phyloP scores from a whole-genome alignment of 768 basidiomycete species.

The Zangia roseola region DNA sequence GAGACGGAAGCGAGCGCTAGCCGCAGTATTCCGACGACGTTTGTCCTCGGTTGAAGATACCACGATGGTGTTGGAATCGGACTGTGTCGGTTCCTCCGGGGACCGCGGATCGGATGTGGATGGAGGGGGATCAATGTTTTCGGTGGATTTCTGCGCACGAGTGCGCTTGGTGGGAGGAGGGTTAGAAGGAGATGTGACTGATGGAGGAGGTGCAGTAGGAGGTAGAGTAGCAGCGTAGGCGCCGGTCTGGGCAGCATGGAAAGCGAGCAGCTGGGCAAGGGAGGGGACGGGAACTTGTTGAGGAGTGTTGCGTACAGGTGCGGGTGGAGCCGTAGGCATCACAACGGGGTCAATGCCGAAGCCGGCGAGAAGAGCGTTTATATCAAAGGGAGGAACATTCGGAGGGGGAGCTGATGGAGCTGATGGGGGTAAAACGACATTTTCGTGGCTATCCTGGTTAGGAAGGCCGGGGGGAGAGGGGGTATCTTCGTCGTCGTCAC shows the following conservation, averaged over 20 bases:
- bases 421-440: conserved; percentile 51
- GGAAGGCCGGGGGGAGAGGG: conserved; percentile 29
- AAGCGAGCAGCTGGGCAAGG: conserved; percentile 67
- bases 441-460: conserved; percentile 55
- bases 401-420: conserved; percentile 27
- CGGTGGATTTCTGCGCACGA: conserved; percentile 49
- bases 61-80: conserved; percentile 16
- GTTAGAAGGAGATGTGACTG: conserved; percentile 13
- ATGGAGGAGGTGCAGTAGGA: conserved; percentile 13
- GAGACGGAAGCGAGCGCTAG: conserved; percentile 87
- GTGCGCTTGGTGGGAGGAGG: conserved; percentile 45
- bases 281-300: conserved; percentile 42
- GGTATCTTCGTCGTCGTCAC: conserved; percentile 44
- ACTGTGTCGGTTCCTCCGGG: conserved; percentile 26
- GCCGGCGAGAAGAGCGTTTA: conserved; percentile 35
- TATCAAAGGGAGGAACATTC: conserved; percentile 44
- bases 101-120: conserved; percentile 31
- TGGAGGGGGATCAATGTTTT: conserved; percentile 15
- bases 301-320: conserved; percentile 28
- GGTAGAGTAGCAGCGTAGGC: conserved; percentile 20
- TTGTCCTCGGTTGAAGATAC: conserved; percentile 78
- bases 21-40: conserved; percentile 89
- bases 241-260: conserved; percentile 44
- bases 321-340: conserved; percentile 26
- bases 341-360: conserved; percentile 46